These are phyloP conservation scores for Apophysomyces trapeziformis DNA, from an alignment of 371 early-diverging fungal species.

Conservation along the genomic window DNA sequence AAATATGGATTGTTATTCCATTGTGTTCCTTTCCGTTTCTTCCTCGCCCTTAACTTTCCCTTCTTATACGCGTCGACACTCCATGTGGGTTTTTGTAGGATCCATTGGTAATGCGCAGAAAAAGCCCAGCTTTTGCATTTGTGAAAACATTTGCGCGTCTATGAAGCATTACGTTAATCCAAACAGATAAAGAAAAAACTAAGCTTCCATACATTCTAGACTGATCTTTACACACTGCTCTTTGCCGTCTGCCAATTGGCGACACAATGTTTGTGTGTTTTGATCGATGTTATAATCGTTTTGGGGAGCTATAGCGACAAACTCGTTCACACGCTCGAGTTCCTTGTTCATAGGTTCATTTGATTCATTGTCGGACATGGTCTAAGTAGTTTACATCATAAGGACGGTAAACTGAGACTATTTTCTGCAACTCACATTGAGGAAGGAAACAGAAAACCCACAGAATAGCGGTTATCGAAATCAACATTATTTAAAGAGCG, in stretches of 20 bases:
- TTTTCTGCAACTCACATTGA: slow-evolving; percentile 9
- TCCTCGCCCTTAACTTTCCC: not conserved
- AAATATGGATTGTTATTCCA: not conserved
- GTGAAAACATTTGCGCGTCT: slow-evolving; percentile 59
- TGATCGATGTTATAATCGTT: slow-evolving; percentile 53
- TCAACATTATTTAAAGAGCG: not conserved
- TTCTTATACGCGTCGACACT: slow-evolving; percentile 48
- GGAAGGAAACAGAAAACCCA: not conserved
- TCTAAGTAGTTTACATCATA: not conserved
- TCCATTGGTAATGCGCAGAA: slow-evolving; percentile 63
- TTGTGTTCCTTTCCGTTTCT: not conserved
- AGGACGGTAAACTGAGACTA: not conserved
- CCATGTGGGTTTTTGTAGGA: slow-evolving; percentile 59
- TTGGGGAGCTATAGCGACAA: slow-evolving; percentile 46
- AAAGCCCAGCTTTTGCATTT: slow-evolving; percentile 65
- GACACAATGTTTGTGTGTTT: slow-evolving; percentile 45
- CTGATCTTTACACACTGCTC: slow-evolving; percentile 50
- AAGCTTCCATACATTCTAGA: slow-evolving; percentile 41
- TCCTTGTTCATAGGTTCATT: slow-evolving; percentile 20
- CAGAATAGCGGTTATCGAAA: slow-evolving; percentile 5
- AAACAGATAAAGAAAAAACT: not conserved
- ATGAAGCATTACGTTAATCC: not conserved
- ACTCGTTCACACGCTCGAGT: slow-evolving; percentile 39
- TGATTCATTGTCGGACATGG: not conserved
- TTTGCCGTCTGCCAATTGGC: slow-evolving; percentile 33